A percentile compares a stretch with the other conserved stretches of the same genome.
phyloP scores from a whole-genome alignment of 2,329 filamentous ascomycete genomes.

The Pestalotiopsis sp. region DNA sequence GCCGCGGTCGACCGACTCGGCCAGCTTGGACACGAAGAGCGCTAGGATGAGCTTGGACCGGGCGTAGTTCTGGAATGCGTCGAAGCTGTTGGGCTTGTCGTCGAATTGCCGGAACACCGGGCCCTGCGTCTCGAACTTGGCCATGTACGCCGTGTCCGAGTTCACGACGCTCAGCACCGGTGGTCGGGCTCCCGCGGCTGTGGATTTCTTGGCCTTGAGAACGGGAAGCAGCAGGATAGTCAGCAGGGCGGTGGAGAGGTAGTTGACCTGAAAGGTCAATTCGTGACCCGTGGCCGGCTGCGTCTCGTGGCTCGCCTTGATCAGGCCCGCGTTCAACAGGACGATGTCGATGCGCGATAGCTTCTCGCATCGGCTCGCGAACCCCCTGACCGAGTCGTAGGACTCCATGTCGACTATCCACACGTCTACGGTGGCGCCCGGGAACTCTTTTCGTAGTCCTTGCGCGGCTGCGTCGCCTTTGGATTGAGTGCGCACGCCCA shows the following conservation, averaged over 20 bases:
- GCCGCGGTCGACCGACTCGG: conserved; percentile 5
- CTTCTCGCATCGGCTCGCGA: conserved; percentile 34
- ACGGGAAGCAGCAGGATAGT: conserved; percentile 33
- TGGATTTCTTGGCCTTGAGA: conserved; percentile 20
- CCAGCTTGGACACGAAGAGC: not conserved
- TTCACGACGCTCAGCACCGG: conserved; percentile 28
- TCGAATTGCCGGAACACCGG: conserved; percentile 19
- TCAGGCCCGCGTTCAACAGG: conserved; percentile 47
- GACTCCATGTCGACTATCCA: conserved; percentile 46
- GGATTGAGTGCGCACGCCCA: conserved; percentile 40
- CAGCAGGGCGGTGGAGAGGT: conserved; percentile 36
- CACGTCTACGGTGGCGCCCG: conserved; percentile 38
- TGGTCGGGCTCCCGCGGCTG: not conserved
- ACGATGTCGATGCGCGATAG: conserved; percentile 44
- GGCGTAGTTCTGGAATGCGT: conserved; percentile 20
- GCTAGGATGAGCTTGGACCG: conserved; percentile 18
- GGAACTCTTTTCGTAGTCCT: conserved; percentile 31
- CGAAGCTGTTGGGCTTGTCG: conserved; percentile 12
- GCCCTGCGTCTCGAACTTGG: conserved; percentile 18
- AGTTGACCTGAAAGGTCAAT: conserved; percentile 42
- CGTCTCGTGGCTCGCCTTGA: conserved; percentile 20
- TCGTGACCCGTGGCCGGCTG: conserved; percentile 38
- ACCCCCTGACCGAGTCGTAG: conserved; percentile 44
- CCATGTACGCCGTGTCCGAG: conserved; percentile 26
- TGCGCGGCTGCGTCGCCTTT: conserved; percentile 42